Base-by-base conservation (phyloP, 202 grass and related monocot genomes). In the Panicum hallii region DNA sequence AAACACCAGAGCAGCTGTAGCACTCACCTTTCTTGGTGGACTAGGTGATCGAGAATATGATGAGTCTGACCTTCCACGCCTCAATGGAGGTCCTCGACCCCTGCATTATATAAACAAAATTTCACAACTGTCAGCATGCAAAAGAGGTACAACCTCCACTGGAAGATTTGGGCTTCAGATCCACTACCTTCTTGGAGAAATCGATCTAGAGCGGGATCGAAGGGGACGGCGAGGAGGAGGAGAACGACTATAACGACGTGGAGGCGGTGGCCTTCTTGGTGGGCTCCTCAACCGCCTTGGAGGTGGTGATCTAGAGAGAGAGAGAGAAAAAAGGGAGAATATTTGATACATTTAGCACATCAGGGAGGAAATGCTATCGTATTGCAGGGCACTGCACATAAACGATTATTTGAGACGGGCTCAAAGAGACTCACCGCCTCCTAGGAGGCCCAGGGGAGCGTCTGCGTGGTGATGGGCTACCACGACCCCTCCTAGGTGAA, bases 181-280 rank as follows among this genome's bases (percentile, higher is more conserved):
- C 10, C 32, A 70, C 81, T 99, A 99, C 97, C 93, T 97, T 75
- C 93, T 87, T 88, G 97, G 97, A 77, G 97, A 99, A 52, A 94
- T 72, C 46, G 97, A 99, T 88, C 91, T 95, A 19, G 97, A 97
- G 30, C 62, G 91, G n/a, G 93, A 96, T 62, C 65, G 97, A 87
- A 63, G 72, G 80, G 93, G 97, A 16, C 97, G 88, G 42, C 90
- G 93, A 83, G 91, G 82, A 70, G 91, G 82, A 70, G 96, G 96
- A 19, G 95, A 96, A 52, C 96, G 90, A 43, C 87, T 92, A 54
- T 80, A 90, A 49, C 86, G 97, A 52, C 87, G 90, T 23, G 80
- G 88, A 30, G 91, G 95, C 58, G 96, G 97, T 75, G 90, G 94
- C 90, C 97, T 97, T 85, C 97, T 93, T 26, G 88, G 91, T 50